Evolutionary conservation across 140 eudicot genomes (phyloP), one percentile per base, ranked within the genome.

Genomic region (Flaveria floridana): DNA sequence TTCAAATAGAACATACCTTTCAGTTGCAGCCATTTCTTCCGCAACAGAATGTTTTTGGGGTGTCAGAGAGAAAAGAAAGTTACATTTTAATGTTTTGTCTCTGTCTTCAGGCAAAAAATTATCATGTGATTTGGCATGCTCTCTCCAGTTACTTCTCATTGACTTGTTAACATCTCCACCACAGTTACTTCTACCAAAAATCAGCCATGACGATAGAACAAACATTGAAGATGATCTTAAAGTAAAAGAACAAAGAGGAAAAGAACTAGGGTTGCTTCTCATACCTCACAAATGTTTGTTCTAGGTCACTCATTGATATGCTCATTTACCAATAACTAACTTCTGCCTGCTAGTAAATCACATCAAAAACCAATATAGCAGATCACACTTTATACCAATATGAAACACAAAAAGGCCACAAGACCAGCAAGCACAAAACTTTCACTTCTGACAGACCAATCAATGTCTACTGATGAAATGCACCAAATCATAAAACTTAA

Each of bases 21-120:
- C 74, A 70, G 76, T 65, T 70, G 77, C 61, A 71, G 81, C 55
- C 80, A 68, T 84, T 55, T 70, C 56, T 72, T 74, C 85, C 76
- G 63, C 85, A 74, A 11, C 34, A 2, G 65, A 74, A 64, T 86
- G 84, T 59, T 83, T 93, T 80, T 88, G 97, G 20, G 85, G 74
- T 3, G 89, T n/a, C 73, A 93, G 50, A 7, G 97, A 93, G 79
- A 72, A 85, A 19, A 93, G 89, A 58, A 93, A 83, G 72, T 88
- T 87, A 16, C 95, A 76, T 41, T 73, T 84, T 80, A 89, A 79
- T 64, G 78, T 84, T 70, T 80, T 85, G 16, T 83, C 77, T 70
- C 76, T 85, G 16, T 83, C 77, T 76, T 83, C 88, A 39, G 74
- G 77, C 57, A 78, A 74, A 75, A 81, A 79, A 61, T 83, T 84